A percentile compares a stretch with the other conserved stretches of the same genome.
phyloP scores from a whole-genome alignment of 805 yeast genomes.

The Starmera dryadoides region DNA sequence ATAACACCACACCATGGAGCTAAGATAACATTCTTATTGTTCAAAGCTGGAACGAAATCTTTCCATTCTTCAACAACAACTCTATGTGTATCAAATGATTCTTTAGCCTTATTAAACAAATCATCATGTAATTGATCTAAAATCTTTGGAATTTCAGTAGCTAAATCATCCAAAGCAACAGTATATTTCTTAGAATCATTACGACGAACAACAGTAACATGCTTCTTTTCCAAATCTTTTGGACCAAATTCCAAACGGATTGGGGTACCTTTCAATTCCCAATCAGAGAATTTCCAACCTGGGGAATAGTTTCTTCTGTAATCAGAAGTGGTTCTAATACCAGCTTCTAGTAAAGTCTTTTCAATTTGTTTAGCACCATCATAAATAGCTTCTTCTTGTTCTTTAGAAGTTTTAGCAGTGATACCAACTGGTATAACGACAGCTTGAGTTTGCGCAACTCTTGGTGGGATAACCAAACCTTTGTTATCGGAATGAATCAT shows the following conservation, averaged over 20 bases:
- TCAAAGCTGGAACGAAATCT: conserved; percentile 88
- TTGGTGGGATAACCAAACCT: conserved; percentile 96
- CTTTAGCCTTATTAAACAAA: conserved; percentile 72
- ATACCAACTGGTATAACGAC: conserved; percentile 94
- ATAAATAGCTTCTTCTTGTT: conserved; percentile 61
- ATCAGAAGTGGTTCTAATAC: conserved; percentile 76
- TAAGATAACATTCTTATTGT: conserved; percentile 81
- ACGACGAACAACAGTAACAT: conserved; percentile 88
- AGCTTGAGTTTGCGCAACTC: conserved; percentile 88
- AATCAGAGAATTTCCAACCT: conserved; percentile 97
- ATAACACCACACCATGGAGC: conserved; percentile 97
- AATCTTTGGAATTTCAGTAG: conserved; percentile 60
- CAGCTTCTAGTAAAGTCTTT: conserved; percentile 47
- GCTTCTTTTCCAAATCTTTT: conserved; percentile 75
- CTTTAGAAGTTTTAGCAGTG: conserved; percentile 77
- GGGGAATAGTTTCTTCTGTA: conserved; percentile 93
- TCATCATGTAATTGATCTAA: conserved; percentile 77
- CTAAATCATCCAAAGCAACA: conserved; percentile 60
- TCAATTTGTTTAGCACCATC: conserved; percentile 69
- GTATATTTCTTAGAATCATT: conserved; percentile 72
- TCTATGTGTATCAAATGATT: conserved; percentile 76
- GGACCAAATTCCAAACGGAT: conserved; percentile 95
- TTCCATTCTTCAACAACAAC: conserved; percentile 77
- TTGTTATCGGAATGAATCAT: conserved; percentile 98
- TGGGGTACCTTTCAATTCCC: conserved; percentile 95